Conservation (phyloP, 2,329 filamentous ascomycete genomes). For the Calonectria multiphialidica region DNA sequence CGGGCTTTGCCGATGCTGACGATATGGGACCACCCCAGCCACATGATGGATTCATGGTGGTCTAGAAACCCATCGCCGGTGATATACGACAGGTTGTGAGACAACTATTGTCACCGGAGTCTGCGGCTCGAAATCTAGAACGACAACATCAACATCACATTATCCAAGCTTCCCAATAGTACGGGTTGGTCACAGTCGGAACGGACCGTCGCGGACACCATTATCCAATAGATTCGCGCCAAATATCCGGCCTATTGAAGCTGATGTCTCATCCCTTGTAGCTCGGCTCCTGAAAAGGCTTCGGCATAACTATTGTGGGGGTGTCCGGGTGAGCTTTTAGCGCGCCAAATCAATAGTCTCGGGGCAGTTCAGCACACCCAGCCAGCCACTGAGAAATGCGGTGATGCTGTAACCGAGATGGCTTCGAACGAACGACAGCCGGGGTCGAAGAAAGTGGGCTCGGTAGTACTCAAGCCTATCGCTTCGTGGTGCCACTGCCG, state of each 20-base stretch:
- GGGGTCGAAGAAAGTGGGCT: neutral
- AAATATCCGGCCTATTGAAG: neutral
- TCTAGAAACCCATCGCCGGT: neutral
- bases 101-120: neutral
- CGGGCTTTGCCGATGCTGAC: neutral
- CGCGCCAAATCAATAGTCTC: neutral
- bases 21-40: neutral
- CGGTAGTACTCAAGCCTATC: neutral
- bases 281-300: neutral
- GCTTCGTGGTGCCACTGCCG: neutral
- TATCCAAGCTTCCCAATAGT: neutral
- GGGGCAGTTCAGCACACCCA: neutral
- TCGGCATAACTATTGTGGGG: neutral
- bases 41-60: neutral
- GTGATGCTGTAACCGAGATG: neutral
- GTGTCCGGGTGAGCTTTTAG: neutral
- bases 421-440: neutral
- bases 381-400: neutral
- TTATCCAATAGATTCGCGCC: neutral
- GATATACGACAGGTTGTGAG: neutral
- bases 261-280: neutral
- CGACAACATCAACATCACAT: neutral
- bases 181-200: neutral
- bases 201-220: neutral
- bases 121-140: neutral